phyloP scores from a whole-genome alignment of 23 red algal species.

The Gracilaria vermiculophylla region DNA sequence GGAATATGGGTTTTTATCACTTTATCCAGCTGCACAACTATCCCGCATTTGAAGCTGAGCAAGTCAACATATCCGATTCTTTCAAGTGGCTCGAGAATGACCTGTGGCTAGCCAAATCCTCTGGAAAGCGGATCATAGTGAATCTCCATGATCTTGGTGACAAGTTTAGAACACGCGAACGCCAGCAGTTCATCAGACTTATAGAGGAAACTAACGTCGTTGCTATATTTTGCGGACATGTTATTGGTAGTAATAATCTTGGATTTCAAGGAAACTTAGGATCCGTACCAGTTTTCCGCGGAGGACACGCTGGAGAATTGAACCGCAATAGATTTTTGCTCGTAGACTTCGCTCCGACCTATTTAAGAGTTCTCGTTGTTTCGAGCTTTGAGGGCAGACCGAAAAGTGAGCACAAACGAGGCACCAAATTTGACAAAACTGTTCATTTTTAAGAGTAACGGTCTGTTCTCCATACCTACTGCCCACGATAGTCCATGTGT shows the following conservation, averaged over 20 bases:
- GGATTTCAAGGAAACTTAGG: not conserved
- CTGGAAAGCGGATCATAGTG: not conserved
- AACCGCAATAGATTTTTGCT: slow-evolving; percentile 1
- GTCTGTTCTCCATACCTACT: no score
- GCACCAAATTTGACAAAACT: not conserved
- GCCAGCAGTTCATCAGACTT: not conserved
- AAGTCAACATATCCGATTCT: not conserved
- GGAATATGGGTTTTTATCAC: not conserved
- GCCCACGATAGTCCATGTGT: no score
- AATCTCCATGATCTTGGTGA: not conserved
- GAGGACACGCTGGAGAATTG: not conserved
- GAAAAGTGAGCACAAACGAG: not conserved
- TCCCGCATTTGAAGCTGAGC: not conserved
- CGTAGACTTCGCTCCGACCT: not conserved
- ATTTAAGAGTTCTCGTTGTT: not conserved
- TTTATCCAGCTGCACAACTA: slow-evolving; percentile 21
- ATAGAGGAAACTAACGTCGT: not conserved
- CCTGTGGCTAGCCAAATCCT: not conserved
- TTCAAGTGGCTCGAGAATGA: not conserved
- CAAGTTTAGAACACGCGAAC: not conserved
- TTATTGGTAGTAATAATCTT: not conserved
- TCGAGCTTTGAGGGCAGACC: not conserved
- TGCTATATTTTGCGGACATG: slow-evolving; percentile 10
- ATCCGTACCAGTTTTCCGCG: slow-evolving; percentile 4
- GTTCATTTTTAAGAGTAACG: not conserved